Conservation (phyloP, 768 basidiomycete species). For the Gymnopilus junonius region DNA sequence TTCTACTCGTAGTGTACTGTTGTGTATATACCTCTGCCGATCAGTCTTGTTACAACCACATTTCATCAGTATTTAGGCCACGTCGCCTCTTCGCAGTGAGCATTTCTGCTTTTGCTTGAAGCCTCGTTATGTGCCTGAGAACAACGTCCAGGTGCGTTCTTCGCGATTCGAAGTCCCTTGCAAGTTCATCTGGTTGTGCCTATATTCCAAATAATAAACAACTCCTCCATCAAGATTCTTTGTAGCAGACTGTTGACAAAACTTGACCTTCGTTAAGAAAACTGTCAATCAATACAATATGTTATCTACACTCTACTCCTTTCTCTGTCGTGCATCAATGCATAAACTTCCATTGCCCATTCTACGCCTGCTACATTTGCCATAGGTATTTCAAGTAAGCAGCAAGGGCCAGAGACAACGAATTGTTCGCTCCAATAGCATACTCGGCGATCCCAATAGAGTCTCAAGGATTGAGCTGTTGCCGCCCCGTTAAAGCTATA, state of each 20-base stretch:
- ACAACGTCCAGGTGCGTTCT: too few species aligned
- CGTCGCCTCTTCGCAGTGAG: background rate
- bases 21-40: background rate
- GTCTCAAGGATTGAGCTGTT: background rate
- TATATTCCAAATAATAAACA: too few species aligned
- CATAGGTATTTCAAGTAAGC: background rate
- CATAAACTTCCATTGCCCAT: background rate
- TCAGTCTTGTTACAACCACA: background rate
- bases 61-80: too few species aligned
- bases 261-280: too few species aligned
- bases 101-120: too few species aligned
- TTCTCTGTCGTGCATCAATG: background rate
- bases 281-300: too few species aligned
- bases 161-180: too few species aligned
- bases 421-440: background rate
- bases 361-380: background rate
- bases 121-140: too few species aligned
- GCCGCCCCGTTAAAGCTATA: background rate
- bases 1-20: background rate
- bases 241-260: too few species aligned
- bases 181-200: too few species aligned
- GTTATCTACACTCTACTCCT: background rate
- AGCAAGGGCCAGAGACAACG: background rate
- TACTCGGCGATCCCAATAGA: background rate
- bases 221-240: too few species aligned